Percentiles rank a stretch among this genome's conserved stretches.
Conservation (phyloP, 441 rosid genomes). For the Jatropha podagrica region DNA sequence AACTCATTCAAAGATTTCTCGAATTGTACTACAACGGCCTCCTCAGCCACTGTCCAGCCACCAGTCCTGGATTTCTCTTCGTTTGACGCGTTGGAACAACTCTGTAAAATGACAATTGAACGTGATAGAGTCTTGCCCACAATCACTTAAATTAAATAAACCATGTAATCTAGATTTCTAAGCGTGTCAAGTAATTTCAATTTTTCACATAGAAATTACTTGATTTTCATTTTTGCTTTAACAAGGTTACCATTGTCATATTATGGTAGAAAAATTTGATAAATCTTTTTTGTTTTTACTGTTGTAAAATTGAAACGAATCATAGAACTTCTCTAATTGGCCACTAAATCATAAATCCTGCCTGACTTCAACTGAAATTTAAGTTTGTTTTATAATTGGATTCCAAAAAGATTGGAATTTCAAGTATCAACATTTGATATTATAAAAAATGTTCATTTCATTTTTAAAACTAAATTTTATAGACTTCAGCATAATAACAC, state of each 20-base stretch:
- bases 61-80: conserved; percentile 23
- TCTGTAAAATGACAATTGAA: conserved; percentile 37
- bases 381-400: neutral
- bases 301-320: neutral
- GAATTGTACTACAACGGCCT: conserved; percentile 52
- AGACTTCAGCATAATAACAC: too few species aligned
- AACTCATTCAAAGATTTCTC: conserved; percentile 46
- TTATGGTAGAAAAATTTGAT: neutral
- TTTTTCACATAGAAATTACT: neutral
- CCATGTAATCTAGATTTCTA: neutral
- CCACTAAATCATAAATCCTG: neutral
- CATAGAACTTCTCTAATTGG: neutral
- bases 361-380: neutral
- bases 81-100: conserved; percentile 37
- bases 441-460: too few species aligned
- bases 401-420: too few species aligned
- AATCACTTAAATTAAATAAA: too few species aligned
- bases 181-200: neutral
- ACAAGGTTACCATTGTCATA: neutral
- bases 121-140: too few species aligned
- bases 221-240: neutral
- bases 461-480: too few species aligned
- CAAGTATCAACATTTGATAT: too few species aligned
- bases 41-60: conserved; percentile 61
- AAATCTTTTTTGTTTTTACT: too few species aligned